phyloP scores from a whole-genome alignment of 1,139 yeast species.

The Geotrichum australiense region DNA sequence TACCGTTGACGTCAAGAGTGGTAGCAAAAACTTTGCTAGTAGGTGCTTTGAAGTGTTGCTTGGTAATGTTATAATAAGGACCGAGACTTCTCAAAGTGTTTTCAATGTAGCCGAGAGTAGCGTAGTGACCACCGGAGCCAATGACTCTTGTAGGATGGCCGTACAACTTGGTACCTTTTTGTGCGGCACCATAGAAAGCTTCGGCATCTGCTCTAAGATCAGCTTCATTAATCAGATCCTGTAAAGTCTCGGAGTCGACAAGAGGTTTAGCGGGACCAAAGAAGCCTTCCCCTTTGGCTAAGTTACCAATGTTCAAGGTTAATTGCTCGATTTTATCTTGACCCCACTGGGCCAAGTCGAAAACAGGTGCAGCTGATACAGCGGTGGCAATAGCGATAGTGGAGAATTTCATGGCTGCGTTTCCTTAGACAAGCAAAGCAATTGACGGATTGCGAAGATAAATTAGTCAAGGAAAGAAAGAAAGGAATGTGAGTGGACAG shows the following conservation, averaged over 20 bases:
- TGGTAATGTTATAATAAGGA: slow-evolving; percentile 57
- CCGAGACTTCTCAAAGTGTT: slow-evolving; percentile 48
- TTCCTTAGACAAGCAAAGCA: too few relatives aligned
- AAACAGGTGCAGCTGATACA: slow-evolving; percentile 9
- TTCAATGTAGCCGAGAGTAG: slow-evolving; percentile 62
- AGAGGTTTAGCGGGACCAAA: slow-evolving; percentile 13
- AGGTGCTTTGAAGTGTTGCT: slow-evolving; percentile 66
- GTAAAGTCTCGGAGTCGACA: slow-evolving; percentile 49
- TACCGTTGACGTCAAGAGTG: slow-evolving; percentile 50
- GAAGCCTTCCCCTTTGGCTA: neutral
- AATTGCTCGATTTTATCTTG: slow-evolving; percentile 8
- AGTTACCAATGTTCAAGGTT: neutral
- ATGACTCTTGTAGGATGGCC: slow-evolving; percentile 93
- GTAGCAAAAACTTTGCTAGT: slow-evolving; percentile 57
- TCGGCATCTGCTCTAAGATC: slow-evolving; percentile 60
- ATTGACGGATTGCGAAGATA: neutral
- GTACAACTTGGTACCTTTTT: slow-evolving; percentile 45
- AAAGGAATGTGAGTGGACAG: neutral
- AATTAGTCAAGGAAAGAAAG: neutral
- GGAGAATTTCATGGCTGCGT: slow-evolving; percentile 14
- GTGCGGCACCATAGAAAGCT: slow-evolving; percentile 47
- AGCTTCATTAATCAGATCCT: slow-evolving; percentile 49
- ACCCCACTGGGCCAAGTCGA: slow-evolving; percentile 2
- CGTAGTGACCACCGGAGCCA: slow-evolving; percentile 86
- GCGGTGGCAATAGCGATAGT: slow-evolving; percentile 7